These are phyloP conservation scores for Populus tomentosa DNA, from an alignment of 441 rosid species.

Conservation along the genomic window DNA sequence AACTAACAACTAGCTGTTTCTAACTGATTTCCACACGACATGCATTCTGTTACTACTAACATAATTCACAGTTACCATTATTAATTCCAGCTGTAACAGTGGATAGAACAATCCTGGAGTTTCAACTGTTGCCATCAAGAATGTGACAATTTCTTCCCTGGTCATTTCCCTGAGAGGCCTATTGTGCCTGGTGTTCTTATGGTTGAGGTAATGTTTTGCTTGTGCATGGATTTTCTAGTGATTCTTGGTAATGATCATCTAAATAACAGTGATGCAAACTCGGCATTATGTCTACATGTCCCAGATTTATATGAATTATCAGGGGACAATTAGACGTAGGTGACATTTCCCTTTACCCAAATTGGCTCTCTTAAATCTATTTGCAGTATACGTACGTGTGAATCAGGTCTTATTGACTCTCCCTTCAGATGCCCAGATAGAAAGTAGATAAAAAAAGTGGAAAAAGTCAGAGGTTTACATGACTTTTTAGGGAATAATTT, in stretches of 20 bases:
- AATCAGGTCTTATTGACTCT: not conserved
- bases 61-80: too few species aligned
- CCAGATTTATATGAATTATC: not conserved
- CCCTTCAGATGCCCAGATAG: not conserved
- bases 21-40: too few species aligned
- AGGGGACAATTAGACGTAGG: not conserved
- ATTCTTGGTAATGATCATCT: not conserved
- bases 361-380: not conserved
- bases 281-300: not conserved
- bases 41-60: too few species aligned
- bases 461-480: not conserved
- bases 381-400: not conserved
- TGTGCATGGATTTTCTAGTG: not conserved
- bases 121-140: constrained; percentile 88
- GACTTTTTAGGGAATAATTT: not conserved
- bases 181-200: constrained; percentile 97
- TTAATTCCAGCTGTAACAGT: constrained; percentile 18
- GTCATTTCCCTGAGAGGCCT: constrained; percentile 91
- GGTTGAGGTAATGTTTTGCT: constrained; percentile 50
- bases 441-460: not conserved
- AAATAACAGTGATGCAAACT: not conserved
- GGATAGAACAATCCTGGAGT: constrained; percentile 88
- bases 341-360: not conserved
- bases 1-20: too few species aligned
- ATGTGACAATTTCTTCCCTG: constrained; percentile 92